Conservation (phyloP, 176 grass and related monocot species). For the Carex cristatella region DNA sequence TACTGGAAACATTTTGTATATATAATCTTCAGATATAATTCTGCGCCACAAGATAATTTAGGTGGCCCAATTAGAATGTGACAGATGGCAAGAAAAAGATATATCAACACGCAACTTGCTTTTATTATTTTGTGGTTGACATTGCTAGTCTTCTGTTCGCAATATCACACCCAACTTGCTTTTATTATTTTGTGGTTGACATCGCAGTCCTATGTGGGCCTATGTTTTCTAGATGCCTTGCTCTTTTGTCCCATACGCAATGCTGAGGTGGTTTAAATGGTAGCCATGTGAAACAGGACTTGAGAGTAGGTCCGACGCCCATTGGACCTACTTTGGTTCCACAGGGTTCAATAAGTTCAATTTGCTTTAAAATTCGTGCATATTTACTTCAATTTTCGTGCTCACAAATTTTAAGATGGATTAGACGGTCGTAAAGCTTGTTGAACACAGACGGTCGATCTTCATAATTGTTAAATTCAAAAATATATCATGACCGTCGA, state of each 20-base stretch:
- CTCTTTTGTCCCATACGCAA: background rate
- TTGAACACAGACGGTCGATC: background rate
- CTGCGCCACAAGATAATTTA: slow-evolving; percentile 36
- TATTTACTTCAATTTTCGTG: too few species aligned
- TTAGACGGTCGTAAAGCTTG: too few species aligned
- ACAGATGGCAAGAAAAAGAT: background rate
- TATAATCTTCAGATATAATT: background rate
- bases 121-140: slow-evolving; percentile 13
- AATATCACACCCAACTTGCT: background rate
- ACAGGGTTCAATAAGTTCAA: too few species aligned
- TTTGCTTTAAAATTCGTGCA: too few species aligned
- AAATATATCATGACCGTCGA: background rate
- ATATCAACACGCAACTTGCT: background rate
- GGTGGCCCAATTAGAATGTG: slow-evolving; percentile 7
- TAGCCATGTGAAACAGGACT: too few species aligned
- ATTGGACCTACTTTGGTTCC: too few species aligned
- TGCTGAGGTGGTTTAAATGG: background rate
- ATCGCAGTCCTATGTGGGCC: background rate
- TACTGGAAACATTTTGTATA: background rate
- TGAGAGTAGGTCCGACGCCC: too few species aligned
- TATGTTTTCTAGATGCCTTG: background rate
- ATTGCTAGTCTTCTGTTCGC: background rate
- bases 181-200: slow-evolving; percentile 13
- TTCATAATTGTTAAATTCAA: background rate
- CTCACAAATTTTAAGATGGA: too few species aligned